phyloP scores from a whole-genome alignment of 164 flowering plant genomes.

The Saururus chinensis region DNA sequence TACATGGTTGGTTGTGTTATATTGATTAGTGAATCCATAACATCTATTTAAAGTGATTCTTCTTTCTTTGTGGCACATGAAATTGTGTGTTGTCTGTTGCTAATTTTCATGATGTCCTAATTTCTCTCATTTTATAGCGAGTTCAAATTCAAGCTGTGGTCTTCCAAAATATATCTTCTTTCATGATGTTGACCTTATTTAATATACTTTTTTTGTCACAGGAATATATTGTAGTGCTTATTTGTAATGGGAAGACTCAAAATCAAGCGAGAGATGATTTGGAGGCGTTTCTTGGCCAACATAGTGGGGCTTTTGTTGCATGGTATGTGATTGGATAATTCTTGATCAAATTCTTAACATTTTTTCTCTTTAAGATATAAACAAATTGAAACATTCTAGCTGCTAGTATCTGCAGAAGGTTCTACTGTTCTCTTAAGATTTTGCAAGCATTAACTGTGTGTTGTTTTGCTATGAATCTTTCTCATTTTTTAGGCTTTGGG shows the following conservation, averaged over 20 bases:
- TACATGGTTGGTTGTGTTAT: too few relatives aligned
- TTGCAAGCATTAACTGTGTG: not conserved
- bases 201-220: not conserved
- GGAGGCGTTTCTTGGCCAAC: slow-evolving; percentile 41
- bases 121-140: too few relatives aligned
- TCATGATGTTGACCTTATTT: not conserved
- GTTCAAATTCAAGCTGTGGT: not conserved
- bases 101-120: too few relatives aligned
- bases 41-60: too few relatives aligned
- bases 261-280: slow-evolving; percentile 31
- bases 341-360: not conserved
- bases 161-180: not conserved
- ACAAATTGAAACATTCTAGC: not conserved
- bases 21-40: too few relatives aligned
- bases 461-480: not conserved
- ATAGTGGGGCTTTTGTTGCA: slow-evolving; percentile 28
- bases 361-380: not conserved
- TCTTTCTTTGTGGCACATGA: too few relatives aligned
- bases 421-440: not conserved
- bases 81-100: too few relatives aligned
- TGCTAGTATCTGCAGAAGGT: not conserved
- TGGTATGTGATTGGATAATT: slow-evolving; percentile 18
- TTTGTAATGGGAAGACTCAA: slow-evolving; percentile 36
- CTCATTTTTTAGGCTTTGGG: slow-evolving; percentile 26
- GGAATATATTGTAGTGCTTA: slow-evolving; percentile 41